Conservation (phyloP, 2,329 filamentous ascomycete genomes). For the Pyricularia sp. region DNA sequence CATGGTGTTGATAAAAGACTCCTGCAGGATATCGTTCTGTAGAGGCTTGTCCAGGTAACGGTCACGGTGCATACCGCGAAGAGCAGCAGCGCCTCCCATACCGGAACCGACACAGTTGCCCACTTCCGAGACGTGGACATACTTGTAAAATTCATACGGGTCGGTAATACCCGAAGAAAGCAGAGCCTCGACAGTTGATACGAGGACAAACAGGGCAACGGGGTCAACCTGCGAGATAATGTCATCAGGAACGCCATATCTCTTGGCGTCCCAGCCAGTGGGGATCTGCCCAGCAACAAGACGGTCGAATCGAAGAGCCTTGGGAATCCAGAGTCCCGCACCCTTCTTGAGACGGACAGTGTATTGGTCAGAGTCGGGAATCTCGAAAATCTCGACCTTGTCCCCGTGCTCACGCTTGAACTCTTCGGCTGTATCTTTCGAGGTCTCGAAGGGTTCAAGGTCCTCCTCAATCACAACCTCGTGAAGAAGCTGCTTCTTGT, state of each 20-base stretch:
- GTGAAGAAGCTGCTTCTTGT: constrained; percentile 96
- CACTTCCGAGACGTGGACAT: constrained; percentile 94
- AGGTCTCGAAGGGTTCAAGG: constrained; percentile 91
- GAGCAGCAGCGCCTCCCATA: constrained; percentile 87
- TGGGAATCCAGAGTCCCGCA: constrained; percentile 88
- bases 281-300: constrained; percentile 96
- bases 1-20: constrained; percentile 99
- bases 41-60: constrained; percentile 93
- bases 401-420: constrained; percentile 96
- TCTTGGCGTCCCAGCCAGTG: constrained; percentile 93
- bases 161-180: constrained; percentile 93
- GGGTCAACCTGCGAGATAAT: constrained; percentile 97
- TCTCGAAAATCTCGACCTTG: constrained; percentile 95
- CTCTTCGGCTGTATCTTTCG: constrained; percentile 93
- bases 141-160: constrained; percentile 99
- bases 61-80: constrained; percentile 97
- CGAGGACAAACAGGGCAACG: constrained; percentile 89
- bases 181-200: constrained; percentile 86
- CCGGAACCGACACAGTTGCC: constrained; percentile 98
- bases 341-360: constrained; percentile 93
- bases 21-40: constrained; percentile 97
- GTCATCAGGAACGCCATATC: constrained; percentile 92
- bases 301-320: constrained; percentile 93
- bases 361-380: constrained; percentile 87
- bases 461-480: constrained; percentile 97